phyloP scores from a whole-genome alignment of 768 basidiomycete species.

The Agaricus subrufescens region DNA sequence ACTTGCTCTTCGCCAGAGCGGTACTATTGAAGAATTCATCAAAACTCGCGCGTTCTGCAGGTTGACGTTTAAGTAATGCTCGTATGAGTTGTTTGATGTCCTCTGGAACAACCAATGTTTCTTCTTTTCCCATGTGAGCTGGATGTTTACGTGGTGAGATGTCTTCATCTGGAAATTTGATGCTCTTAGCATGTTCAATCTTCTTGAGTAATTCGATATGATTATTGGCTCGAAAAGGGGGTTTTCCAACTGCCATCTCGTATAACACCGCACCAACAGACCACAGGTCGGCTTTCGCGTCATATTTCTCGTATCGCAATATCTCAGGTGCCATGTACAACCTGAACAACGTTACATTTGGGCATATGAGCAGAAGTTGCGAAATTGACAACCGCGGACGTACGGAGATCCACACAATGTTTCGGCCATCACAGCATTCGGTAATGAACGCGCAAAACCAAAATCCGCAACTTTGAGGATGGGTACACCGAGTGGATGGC shows the following conservation, averaged over 20 bases:
- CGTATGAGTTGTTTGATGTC: conserved; percentile 91
- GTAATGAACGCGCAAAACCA: conserved; percentile 91
- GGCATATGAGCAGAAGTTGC: background rate
- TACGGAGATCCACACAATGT: conserved; percentile 97
- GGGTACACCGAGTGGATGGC: conserved; percentile 90
- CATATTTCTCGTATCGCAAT: conserved; percentile 93
- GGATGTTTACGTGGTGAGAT: conserved; percentile 35
- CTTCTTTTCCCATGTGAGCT: conserved; percentile 40
- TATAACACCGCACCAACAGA: conserved; percentile 95
- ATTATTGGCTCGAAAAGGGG: conserved; percentile 93
- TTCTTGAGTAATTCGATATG: conserved; percentile 92
- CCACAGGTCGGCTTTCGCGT: conserved; percentile 97
- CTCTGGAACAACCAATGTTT: conserved; percentile 53
- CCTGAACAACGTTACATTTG: conserved; percentile 29
- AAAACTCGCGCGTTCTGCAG: conserved; percentile 80
- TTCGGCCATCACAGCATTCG: conserved; percentile 92
- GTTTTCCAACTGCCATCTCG: conserved; percentile 91
- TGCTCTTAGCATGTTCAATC: conserved; percentile 88
- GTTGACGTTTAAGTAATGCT: conserved; percentile 75
- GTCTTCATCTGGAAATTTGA: conserved; percentile 94
- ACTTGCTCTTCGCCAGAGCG: conserved; percentile 74
- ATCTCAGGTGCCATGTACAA: conserved; percentile 99
- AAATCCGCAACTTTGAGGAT: conserved; percentile 98
- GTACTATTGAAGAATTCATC: conserved; percentile 88
- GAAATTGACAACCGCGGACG: conserved; percentile 26